Conservation (phyloP, 2,329 filamentous ascomycete species). For the Nannizzia gypsea region DNA sequence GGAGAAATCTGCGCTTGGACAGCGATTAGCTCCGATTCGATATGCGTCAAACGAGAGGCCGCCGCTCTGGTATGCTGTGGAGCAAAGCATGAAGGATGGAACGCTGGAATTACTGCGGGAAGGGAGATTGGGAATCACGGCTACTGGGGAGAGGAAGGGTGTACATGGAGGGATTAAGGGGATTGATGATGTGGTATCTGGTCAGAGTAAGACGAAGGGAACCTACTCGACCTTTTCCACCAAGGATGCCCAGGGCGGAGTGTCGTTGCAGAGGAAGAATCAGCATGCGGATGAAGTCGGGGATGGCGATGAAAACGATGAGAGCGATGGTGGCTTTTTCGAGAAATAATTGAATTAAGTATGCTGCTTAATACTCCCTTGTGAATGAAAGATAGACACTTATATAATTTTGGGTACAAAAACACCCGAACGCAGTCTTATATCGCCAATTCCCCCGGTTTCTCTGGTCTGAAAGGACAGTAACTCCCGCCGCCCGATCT, state of each 20-base stretch:
- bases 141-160: slow-evolving; percentile 14
- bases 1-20: slow-evolving; percentile 14
- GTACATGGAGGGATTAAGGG: not conserved
- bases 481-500: not conserved
- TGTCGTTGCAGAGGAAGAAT: not conserved
- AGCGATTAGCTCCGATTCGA: slow-evolving; percentile 12
- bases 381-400: no score
- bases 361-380: not conserved
- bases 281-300: slow-evolving; percentile 9
- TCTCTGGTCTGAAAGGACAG: not conserved
- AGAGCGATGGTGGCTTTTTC: slow-evolving; percentile 20
- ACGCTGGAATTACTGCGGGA: slow-evolving; percentile 33
- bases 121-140: slow-evolving; percentile 26
- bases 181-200: not conserved
- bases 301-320: slow-evolving; percentile 10
- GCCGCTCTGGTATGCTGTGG: slow-evolving; percentile 35
- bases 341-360: slow-evolving; percentile 6
- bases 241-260: not conserved
- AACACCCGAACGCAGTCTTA: not conserved
- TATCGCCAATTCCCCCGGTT: not conserved
- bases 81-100: slow-evolving; percentile 33
- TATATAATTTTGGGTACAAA: not conserved
- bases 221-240: not conserved
- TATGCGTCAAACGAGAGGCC: slow-evolving; percentile 23
- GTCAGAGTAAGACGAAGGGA: not conserved